Evolutionary conservation across 1,139 yeast genomes (phyloP).

Genomic region (Starmera stellimalicola): DNA sequence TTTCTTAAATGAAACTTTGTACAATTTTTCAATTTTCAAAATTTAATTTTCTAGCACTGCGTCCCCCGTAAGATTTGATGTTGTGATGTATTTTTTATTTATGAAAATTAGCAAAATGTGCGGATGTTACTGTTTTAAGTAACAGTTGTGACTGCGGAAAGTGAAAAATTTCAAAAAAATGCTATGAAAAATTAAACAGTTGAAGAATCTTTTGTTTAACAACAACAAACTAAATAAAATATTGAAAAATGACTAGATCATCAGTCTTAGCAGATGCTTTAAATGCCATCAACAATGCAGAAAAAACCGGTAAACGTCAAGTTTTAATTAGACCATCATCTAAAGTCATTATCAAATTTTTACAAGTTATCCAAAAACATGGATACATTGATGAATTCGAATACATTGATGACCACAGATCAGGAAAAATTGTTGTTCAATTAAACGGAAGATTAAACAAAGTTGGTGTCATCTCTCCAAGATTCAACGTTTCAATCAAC

Average conservation of each 20-base stretch:
- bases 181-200: not conserved
- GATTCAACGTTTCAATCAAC: constrained; percentile 89
- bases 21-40: not conserved
- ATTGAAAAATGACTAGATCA: constrained; percentile 74
- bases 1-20: not conserved
- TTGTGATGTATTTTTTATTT: no score
- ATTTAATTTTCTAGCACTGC: constrained; percentile 6
- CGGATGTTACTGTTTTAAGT: not conserved
- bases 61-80: not conserved
- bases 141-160: not conserved
- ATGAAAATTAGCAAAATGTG: no score
- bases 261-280: constrained; percentile 99
- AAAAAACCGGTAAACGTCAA: constrained; percentile 99
- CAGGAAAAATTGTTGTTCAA: constrained; percentile 95
- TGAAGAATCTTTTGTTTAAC: not conserved
- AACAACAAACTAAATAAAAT: not conserved
- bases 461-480: constrained; percentile 97
- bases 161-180: not conserved
- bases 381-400: constrained; percentile 98
- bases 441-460: constrained; percentile 97
- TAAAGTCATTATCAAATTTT: constrained; percentile 94
- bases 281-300: constrained; percentile 98
- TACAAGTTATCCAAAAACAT: constrained; percentile 97
- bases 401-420: constrained; percentile 98
- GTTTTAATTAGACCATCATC: constrained; percentile 98